phyloP scores from a whole-genome alignment of 2,329 filamentous ascomycete genomes.

The Penicillium verrucosum region DNA sequence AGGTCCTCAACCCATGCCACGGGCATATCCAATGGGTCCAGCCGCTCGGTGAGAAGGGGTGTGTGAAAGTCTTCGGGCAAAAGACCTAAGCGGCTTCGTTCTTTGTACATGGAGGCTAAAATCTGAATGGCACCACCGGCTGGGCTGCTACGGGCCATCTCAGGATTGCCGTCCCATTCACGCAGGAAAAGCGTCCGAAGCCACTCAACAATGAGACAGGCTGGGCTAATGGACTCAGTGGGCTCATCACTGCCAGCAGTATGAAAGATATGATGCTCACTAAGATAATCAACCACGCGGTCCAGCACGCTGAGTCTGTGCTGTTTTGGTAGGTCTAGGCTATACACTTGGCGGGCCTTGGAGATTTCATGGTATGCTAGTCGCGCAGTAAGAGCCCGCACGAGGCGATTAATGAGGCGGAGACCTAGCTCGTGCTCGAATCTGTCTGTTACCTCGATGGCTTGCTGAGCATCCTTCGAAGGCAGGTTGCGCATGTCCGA shows the following conservation, averaged over 20 bases:
- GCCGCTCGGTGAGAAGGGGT: conserved; percentile 69
- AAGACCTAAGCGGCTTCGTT: conserved; percentile 64
- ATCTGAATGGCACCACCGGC: conserved; percentile 76
- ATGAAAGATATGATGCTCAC: conserved; percentile 26
- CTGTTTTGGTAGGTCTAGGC: conserved; percentile 28
- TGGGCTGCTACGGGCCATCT: conserved; percentile 65
- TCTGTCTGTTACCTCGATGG: conserved; percentile 41
- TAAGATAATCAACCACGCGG: conserved; percentile 36
- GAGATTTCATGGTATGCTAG: conserved; percentile 50
- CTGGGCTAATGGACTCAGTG: conserved; percentile 23
- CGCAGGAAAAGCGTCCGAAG: conserved; percentile 66
- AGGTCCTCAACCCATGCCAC: conserved; percentile 65
- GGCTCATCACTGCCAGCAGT: conserved; percentile 7
- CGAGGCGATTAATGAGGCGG: conserved; percentile 49
- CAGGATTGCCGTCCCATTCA: conserved; percentile 74
- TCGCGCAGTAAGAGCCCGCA: conserved; percentile 49
- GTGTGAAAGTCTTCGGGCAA: conserved; percentile 68
- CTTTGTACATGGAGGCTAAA: conserved; percentile 69
- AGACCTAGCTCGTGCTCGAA: conserved; percentile 53
- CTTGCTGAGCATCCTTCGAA: conserved; percentile 25
- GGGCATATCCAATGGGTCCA: conserved; percentile 73
- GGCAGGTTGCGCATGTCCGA: conserved; percentile 36
- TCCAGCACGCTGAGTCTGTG: conserved; percentile 34
- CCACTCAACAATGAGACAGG: conserved; percentile 43
- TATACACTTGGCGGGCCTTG: conserved; percentile 33